These are phyloP conservation scores for Kwoniella sp. DNA, from an alignment of 768 basidiomycete genomes.

Conservation along the genomic window DNA sequence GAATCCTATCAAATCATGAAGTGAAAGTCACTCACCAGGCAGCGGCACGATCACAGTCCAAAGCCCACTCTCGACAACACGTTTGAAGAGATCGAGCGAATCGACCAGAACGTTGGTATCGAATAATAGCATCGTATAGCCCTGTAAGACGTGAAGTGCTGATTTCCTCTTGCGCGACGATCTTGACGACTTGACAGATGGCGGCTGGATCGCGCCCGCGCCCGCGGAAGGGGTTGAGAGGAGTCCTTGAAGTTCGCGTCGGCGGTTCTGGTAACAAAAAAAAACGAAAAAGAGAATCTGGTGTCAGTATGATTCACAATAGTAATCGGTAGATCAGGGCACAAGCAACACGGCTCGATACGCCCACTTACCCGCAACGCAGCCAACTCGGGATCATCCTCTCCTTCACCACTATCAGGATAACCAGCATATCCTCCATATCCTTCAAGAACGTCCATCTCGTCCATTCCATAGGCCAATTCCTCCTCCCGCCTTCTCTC, in stretches of 20 bases:
- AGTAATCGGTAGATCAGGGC: too few species aligned
- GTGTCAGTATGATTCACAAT: too few species aligned
- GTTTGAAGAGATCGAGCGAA: conserved; percentile 70
- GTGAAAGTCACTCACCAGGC: conserved; percentile 61
- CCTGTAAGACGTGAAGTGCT: conserved; percentile 63
- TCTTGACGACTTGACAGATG: conserved; percentile 31
- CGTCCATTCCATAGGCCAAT: conserved; percentile 67
- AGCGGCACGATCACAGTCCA: conserved; percentile 93
- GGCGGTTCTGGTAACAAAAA: conserved; percentile 13
- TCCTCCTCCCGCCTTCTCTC: conserved; percentile 68
- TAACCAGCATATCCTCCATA: conserved; percentile 37
- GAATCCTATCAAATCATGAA: too few species aligned
- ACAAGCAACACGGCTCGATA: background rate
- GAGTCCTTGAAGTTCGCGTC: conserved; percentile 20
- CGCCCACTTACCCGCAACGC: conserved; percentile 24
- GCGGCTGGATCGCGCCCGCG: too few species aligned
- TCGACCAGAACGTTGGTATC: conserved; percentile 95
- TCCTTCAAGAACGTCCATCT: conserved; percentile 66
- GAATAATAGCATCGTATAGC: conserved; percentile 85
- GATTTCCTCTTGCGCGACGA: conserved; percentile 1
- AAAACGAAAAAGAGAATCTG: too few species aligned
- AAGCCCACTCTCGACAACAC: conserved; percentile 72
- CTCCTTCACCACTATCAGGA: conserved; percentile 19
- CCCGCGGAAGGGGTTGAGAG: conserved; percentile 14
- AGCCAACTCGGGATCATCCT: conserved; percentile 40